Evolutionary conservation across 805 yeast genomes (phyloP).

Genomic region (Brettanomyces anomalus): DNA sequence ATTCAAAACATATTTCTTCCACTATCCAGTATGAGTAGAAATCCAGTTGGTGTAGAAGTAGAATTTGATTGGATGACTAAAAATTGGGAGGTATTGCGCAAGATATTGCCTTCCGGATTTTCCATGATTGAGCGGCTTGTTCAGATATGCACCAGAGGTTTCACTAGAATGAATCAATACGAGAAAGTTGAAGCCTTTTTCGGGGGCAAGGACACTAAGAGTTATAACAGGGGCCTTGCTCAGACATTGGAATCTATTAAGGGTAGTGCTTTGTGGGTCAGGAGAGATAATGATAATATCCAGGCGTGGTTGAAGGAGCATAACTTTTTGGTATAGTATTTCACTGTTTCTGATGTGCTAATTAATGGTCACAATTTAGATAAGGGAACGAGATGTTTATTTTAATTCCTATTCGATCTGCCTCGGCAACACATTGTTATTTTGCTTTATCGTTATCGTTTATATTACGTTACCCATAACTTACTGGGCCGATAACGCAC

Average conservation of each 20-base stretch:
- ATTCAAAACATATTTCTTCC: conserved; percentile 44
- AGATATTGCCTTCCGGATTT: conserved; percentile 70
- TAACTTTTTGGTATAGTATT: too few relatives aligned
- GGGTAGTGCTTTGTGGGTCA: conserved; percentile 45
- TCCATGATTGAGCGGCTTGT: conserved; percentile 76
- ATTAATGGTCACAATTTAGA: too few relatives aligned
- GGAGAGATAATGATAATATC: conserved; percentile 40
- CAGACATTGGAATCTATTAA: conserved; percentile 51
- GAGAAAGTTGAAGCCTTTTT: conserved; percentile 40
- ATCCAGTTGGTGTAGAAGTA: conserved; percentile 55
- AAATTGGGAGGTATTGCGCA: conserved; percentile 64
- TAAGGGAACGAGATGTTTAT: too few relatives aligned
- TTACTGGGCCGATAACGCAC: too few relatives aligned
- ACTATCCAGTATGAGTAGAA: conserved; percentile 60
- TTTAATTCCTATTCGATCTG: too few relatives aligned
- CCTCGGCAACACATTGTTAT: too few relatives aligned
- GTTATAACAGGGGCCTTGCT: conserved; percentile 47
- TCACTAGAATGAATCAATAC: conserved; percentile 31
- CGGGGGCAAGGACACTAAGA: conserved; percentile 39
- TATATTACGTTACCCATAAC: too few relatives aligned
- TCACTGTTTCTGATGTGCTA: too few relatives aligned
- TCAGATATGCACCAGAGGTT: conserved; percentile 39
- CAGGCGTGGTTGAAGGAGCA: conserved; percentile 33
- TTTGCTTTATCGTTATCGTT: too few relatives aligned
- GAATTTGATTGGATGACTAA: conserved; percentile 61